Conservation (phyloP, 2,329 filamentous ascomycete species). For the Allantophomopsis lycopodina region DNA sequence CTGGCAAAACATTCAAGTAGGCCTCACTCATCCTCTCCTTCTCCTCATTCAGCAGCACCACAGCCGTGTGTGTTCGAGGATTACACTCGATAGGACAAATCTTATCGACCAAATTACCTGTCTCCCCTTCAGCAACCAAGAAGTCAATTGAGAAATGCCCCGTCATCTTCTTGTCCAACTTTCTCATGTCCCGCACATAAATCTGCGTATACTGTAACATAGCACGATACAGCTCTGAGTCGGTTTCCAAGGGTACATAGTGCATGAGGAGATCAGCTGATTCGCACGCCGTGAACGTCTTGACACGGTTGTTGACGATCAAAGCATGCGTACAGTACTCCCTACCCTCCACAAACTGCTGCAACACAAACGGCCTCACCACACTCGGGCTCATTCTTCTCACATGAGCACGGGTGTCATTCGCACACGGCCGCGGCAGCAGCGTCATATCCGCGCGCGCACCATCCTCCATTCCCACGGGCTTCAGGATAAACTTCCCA, state of each 20-base stretch:
- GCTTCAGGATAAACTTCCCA: conserved; percentile 40
- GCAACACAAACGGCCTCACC: conserved; percentile 45
- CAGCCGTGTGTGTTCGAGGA: conserved; percentile 54
- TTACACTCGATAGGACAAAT: conserved; percentile 62
- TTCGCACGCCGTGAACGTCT: conserved; percentile 53
- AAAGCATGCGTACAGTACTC: conserved; percentile 64
- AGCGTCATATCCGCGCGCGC: conserved; percentile 48
- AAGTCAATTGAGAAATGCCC: conserved; percentile 66
- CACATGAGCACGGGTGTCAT: conserved; percentile 40
- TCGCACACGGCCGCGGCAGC: conserved; percentile 38
- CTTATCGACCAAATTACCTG: conserved; percentile 17
- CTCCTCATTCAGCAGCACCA: conserved; percentile 40
- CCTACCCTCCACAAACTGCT: conserved; percentile 48
- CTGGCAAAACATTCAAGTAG: conserved; percentile 35
- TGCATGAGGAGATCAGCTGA: conserved; percentile 51
- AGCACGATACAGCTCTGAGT: conserved; percentile 37
- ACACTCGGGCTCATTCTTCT: conserved; percentile 25
- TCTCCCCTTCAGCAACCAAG: conserved; percentile 33
- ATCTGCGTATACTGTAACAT: conserved; percentile 52
- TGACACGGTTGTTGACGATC: conserved; percentile 48
- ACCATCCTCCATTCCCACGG: conserved; percentile 45
- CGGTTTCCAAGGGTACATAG: conserved; percentile 42
- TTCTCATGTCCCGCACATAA: conserved; percentile 31
- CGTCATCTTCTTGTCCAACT: conserved; percentile 32
- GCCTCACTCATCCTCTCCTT: conserved; percentile 26